A percentile compares a stretch with the other conserved stretches of the same genome.
These are phyloP conservation scores for Xerocomellus chrysenteron DNA, from an alignment of 768 basidiomycete genomes.

Conservation along the genomic window DNA sequence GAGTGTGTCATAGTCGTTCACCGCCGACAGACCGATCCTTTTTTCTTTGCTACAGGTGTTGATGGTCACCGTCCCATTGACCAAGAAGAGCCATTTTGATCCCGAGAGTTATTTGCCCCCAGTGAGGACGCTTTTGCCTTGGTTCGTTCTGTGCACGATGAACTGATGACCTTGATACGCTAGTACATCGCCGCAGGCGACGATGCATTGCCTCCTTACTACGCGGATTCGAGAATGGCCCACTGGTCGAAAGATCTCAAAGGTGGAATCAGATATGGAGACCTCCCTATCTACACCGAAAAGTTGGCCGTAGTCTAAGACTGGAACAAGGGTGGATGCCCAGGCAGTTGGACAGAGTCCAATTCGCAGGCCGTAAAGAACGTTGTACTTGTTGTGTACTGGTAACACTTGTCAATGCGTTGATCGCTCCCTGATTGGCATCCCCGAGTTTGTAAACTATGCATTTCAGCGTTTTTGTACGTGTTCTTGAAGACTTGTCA, in stretches of 20 bases:
- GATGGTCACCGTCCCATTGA: constrained; percentile 37
- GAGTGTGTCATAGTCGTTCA: not conserved
- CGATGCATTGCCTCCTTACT: constrained; percentile 34
- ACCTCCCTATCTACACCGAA: constrained; percentile 44
- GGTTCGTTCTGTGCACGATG: not conserved
- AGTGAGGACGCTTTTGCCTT: constrained; percentile 24
- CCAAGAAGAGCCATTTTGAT: constrained; percentile 37
- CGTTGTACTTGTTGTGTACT: not conserved
- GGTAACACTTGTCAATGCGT: constrained; percentile 15
- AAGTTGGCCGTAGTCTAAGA: constrained; percentile 19
- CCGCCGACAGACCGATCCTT: not conserved
- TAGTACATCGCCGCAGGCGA: constrained; percentile 41
- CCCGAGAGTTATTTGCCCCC: constrained; percentile 44
- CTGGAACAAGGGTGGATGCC: not conserved
- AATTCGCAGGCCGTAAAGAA: not conserved
- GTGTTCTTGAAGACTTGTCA: not conserved
- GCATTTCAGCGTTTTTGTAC: not conserved
- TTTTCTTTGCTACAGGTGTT: constrained; percentile 33
- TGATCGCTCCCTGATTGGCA: constrained; percentile 12
- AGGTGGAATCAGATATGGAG: constrained; percentile 34
- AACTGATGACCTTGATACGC: not conserved
- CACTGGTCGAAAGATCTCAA: constrained; percentile 27
- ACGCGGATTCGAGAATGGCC: constrained; percentile 25
- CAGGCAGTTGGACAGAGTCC: constrained; percentile 7
- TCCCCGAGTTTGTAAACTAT: not conserved